A percentile compares a stretch with the other conserved stretches of the same genome.
These are phyloP conservation scores for Penicillium herquei DNA, from an alignment of 495 filamentous ascomycete species.

Conservation along the genomic window DNA sequence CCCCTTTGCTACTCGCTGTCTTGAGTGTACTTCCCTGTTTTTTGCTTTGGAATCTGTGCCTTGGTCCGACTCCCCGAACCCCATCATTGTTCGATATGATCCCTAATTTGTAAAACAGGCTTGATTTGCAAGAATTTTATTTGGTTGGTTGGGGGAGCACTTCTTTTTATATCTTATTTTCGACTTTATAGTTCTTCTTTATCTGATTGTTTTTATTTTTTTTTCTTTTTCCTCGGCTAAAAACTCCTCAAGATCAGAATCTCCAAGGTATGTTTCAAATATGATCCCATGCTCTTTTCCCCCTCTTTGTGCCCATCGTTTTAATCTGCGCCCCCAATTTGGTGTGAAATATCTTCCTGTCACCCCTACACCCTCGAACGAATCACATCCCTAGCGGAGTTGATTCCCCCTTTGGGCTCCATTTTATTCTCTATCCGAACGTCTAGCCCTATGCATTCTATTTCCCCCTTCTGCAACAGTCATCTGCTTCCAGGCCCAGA, in stretches of 20 bases:
- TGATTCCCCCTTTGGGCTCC: not conserved
- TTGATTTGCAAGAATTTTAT: too few relatives aligned
- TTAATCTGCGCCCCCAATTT: not conserved
- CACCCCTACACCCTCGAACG: not conserved
- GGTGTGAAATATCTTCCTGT: not conserved
- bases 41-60: too few relatives aligned
- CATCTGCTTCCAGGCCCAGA: too few relatives aligned
- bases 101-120: too few relatives aligned
- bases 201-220: too few relatives aligned
- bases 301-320: not conserved
- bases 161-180: too few relatives aligned
- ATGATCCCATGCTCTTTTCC: too few relatives aligned
- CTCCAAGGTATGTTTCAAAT: not conserved
- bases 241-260: not conserved
- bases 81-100: too few relatives aligned
- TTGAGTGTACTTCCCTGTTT: too few relatives aligned
- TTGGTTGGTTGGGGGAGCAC: too few relatives aligned
- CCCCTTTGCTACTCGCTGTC: not conserved
- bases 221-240: not conserved
- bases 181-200: too few relatives aligned
- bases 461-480: not conserved
- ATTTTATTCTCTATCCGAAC: not conserved
- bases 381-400: conserved; percentile 1
- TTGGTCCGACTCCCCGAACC: too few relatives aligned
- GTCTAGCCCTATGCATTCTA: not conserved